phyloP scores from a whole-genome alignment of 2,329 filamentous ascomycete species.

The Xylariales sp. region DNA sequence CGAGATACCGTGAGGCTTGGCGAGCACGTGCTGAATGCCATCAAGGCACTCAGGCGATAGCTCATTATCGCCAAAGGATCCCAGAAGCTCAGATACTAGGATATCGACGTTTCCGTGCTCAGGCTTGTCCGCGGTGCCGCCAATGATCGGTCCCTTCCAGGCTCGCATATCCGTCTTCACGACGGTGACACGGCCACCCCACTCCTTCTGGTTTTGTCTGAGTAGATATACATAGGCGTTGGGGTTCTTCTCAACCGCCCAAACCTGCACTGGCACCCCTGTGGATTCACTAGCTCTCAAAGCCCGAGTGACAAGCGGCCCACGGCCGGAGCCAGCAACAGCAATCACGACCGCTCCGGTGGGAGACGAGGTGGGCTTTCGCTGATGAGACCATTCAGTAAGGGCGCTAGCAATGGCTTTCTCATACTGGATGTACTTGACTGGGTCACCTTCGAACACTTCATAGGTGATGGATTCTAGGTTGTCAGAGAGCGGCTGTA shows the following conservation, averaged over 20 bases:
- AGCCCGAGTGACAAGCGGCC: conserved; percentile 84
- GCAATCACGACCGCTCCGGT: conserved; percentile 76
- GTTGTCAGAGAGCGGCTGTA: conserved; percentile 94
- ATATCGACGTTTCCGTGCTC: conserved; percentile 76
- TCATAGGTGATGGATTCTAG: conserved; percentile 97
- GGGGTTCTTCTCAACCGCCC: conserved; percentile 96
- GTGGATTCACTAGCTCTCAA: conserved; percentile 74
- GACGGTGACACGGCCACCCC: conserved; percentile 76
- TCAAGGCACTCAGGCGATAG: conserved; percentile 95
- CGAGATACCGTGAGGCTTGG: conserved; percentile 75
- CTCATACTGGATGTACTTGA: conserved; percentile 98
- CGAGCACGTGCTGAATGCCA: conserved; percentile 87
- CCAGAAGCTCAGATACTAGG: conserved; percentile 86
- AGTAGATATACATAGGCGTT: conserved; percentile 94
- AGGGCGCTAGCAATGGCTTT: conserved; percentile 76
- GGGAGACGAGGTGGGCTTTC: conserved; percentile 69
- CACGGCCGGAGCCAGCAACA: conserved; percentile 89
- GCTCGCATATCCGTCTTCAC: conserved; percentile 96
- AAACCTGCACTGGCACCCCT: conserved; percentile 76
- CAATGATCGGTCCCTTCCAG: conserved; percentile 76
- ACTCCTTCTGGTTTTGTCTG: conserved; percentile 77
- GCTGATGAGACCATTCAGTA: conserved; percentile 68
- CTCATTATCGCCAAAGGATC: conserved; percentile 96
- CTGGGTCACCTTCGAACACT: conserved; percentile 95
- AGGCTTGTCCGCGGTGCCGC: conserved; percentile 36